Conservation (phyloP, 192 early-diverging fungal species). For the Chytriomyces sp. region DNA sequence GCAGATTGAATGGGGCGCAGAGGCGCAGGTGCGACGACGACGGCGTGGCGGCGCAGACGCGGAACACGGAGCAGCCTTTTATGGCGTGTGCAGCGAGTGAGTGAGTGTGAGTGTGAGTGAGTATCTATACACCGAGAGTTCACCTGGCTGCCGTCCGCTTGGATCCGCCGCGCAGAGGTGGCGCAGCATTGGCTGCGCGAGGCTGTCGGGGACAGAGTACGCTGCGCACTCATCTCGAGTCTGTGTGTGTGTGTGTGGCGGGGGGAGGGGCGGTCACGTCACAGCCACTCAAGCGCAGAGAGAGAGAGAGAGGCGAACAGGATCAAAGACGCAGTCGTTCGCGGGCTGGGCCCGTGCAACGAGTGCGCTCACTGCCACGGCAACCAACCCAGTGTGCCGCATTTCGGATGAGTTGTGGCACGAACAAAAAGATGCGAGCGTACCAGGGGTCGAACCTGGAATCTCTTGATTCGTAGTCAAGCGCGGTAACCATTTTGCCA, state of each 20-base stretch:
- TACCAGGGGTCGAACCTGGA: no score
- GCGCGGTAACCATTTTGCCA: no score
- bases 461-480: no score
- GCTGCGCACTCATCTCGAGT: not conserved
- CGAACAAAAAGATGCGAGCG: no score
- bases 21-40: not conserved
- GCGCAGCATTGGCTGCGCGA: conserved; percentile 7
- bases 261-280: not conserved
- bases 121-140: no score
- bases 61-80: not conserved
- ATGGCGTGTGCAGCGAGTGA: no score
- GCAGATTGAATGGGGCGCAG: not conserved
- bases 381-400: no score
- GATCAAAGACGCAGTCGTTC: conserved; percentile 27
- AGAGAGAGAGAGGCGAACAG: not conserved
- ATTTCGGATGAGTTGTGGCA: no score
- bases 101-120: no score
- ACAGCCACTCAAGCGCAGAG: not conserved
- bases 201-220: not conserved
- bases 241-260: not conserved
- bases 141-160: conserved; percentile 8
- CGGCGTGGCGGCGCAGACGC: not conserved
- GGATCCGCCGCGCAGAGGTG: conserved; percentile 9
- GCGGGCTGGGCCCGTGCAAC: conserved; percentile 16
- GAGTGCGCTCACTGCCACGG: no score